Evolutionary conservation across 2,329 filamentous ascomycete species (phyloP).

Genomic region (Blastomyces gilchristii): DNA sequence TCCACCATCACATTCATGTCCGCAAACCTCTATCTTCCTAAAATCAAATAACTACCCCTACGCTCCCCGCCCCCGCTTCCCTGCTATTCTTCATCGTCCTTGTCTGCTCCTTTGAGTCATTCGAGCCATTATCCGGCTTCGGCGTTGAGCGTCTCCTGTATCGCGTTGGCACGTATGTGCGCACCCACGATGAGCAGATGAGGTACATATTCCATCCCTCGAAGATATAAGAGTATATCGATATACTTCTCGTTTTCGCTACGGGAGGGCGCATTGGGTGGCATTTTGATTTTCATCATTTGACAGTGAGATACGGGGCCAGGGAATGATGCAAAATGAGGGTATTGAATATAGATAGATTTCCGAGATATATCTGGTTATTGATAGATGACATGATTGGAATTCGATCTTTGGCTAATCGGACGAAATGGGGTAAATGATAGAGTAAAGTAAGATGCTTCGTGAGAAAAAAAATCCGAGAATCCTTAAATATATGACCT

Average conservation of each 20-base stretch:
- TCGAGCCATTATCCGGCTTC: neutral
- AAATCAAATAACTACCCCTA: slow-evolving; percentile 15
- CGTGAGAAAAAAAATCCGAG: neutral
- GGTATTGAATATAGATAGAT: neutral
- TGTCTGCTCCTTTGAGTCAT: neutral
- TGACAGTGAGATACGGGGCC: slow-evolving; percentile 13
- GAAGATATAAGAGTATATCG: slow-evolving; percentile 27
- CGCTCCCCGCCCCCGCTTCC: slow-evolving; percentile 14
- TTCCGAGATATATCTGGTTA: neutral
- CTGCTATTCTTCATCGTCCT: slow-evolving; percentile 10
- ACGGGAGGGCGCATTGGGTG: slow-evolving; percentile 19
- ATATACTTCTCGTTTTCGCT: slow-evolving; percentile 24
- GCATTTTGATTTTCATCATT: slow-evolving; percentile 25
- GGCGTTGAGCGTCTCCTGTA: neutral
- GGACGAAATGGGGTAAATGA: slow-evolving; percentile 18
- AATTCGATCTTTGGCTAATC: neutral
- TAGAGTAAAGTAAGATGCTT: neutral
- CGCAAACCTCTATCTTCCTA: slow-evolving; percentile 9
- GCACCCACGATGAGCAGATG: slow-evolving; percentile 9
- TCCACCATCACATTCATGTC: slow-evolving; percentile 12
- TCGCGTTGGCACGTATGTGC: neutral
- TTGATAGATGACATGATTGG: neutral
- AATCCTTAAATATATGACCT: neutral
- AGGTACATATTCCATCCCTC: slow-evolving; percentile 21
- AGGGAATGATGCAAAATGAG: too few species aligned